Evolutionary conservation across 164 flowering plant species (phyloP), one percentile per base, ranked within the genome.

Genomic region (Nymphaea thermarum): DNA sequence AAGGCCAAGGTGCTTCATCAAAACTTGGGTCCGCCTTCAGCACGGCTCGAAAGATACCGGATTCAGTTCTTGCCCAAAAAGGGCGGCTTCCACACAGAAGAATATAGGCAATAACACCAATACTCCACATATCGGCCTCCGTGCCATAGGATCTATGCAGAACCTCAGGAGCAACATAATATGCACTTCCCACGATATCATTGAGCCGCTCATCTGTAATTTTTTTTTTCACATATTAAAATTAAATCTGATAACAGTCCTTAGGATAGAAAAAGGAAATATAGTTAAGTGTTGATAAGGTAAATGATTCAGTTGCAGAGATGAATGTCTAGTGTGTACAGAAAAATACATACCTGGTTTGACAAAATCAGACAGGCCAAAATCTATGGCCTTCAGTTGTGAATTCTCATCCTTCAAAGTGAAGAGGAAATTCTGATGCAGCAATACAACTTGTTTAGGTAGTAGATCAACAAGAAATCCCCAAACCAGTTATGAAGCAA

Each of bases 101-200:
- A 74, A 94, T 94, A 68, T 94, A 94, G 25, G 99, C 95, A 77
- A 94, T 91, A 6, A 94, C 99, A 62, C 99, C 99, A 73, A 91
- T 86, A 76, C 99, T 94, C 99, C 99, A 94, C 89, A 91, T 88
- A 80, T 94, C 99, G 44, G 89, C 99, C 75, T 94, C 99, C 25
- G 95, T 88, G 65, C 96, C 95, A 76, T 94, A 94, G 36, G 99
- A 82, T 81, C 99, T 82, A 72, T 91, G 99, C 65, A 94, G 80
- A 72, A 94, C 99, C 79, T 94, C 99, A 67, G 99, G 99, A 71
- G 99, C 97, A 42, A 94, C 97, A 74, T 94, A 94, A 71, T 89
- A 94, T 60, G 99, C 99, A 80, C 99, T 94, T 72, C 99, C 99
- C 3, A 91, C 97, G 45, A 94, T 94, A 71, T 94, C 99, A 77